A percentile compares a stretch with the other conserved stretches of the same genome.
phyloP scores from a whole-genome alignment of 306 rosid genomes.

The Lupinus albus region DNA sequence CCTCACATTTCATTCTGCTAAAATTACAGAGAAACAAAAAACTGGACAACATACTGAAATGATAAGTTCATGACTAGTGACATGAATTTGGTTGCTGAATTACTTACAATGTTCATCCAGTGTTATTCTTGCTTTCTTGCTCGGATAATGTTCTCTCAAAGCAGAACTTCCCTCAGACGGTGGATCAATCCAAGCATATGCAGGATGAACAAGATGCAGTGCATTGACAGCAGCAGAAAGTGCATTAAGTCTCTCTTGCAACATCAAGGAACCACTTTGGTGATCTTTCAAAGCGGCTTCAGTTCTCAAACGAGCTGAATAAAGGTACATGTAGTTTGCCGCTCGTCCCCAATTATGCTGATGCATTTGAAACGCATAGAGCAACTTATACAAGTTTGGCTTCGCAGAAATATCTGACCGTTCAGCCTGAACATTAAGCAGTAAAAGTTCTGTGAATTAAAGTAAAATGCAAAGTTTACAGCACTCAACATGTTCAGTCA shows the following conservation, averaged over 20 bases:
- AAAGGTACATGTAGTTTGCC: constrained; percentile 77
- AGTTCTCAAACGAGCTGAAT: constrained; percentile 73
- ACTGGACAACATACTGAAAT: constrained; percentile 20
- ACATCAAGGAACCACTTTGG: constrained; percentile 56
- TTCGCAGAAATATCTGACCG: constrained; percentile 82
- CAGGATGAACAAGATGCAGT: constrained; percentile 86
- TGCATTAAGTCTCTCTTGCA: constrained; percentile 81
- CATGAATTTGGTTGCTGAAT: constrained; percentile 20
- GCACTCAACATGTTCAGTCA: constrained; percentile 33
- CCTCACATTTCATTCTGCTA: constrained; percentile 35
- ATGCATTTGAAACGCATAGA: constrained; percentile 86
- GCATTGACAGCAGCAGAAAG: constrained; percentile 87
- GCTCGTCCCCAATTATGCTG: constrained; percentile 91
- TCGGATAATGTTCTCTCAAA: constrained; percentile 60
- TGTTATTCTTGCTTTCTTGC: constrained; percentile 72
- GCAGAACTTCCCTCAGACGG: constrained; percentile 56
- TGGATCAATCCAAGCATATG: constrained; percentile 83
- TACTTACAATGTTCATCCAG: constrained; percentile 64
- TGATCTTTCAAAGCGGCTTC: constrained; percentile 65
- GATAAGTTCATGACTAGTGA: no score
- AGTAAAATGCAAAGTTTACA: constrained; percentile 35
- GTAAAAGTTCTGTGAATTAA: constrained; percentile 33
- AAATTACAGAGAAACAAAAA: constrained; percentile 9
- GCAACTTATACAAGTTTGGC: constrained; percentile 93
- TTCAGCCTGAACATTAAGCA: constrained; percentile 66